Evolutionary conservation across 2,329 filamentous ascomycete species (phyloP), one percentile per base, ranked within the genome.

Genomic region (Aspergillus sp.): DNA sequence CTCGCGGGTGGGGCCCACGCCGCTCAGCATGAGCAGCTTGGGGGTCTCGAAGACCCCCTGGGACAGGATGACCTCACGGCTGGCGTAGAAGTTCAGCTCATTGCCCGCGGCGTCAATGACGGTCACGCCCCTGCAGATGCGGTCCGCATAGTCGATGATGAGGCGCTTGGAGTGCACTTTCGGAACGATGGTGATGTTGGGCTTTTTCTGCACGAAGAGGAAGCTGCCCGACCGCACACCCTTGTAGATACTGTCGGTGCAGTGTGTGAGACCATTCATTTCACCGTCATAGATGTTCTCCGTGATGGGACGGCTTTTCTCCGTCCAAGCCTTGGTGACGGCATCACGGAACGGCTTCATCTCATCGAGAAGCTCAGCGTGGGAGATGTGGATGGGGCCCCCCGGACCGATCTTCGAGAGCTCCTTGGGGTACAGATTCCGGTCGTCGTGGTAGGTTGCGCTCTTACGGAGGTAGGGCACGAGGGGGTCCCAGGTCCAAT

Each of bases 391-490:
- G 5, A 82, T 60, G 1, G 77, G 78, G 0, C 79, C 78, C 29
- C 29, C 64, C 2, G 52, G 50, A 5, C 78, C 76, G 47, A 81
- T 73, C 51, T 79, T 74, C 30, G 66, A 56, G 2, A 80, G 61
- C 5, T 73, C 65, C 6, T 44, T 10, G 0, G 64, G 56, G 51
- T 74, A 78, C 2, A 73, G 55, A 4, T 65, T 62, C 2, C 60
- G 58, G 47, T 80, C 75, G 44, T 81, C 77, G 50, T 79, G 74
- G 57, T 80, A 81, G n/a, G 70, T 78, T 0, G 70, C 74, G 7
- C 67, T 66, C 67, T 79, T 79, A 55, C 69, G 66, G 36, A 56
- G 64, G 52, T 80, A 80, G 9, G 68, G 63, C 7, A 70, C 65
- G 35, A 67, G 62, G 5, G 58, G 65, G 1, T 79, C 70, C 74